Percentiles rank a stretch among this genome's conserved stretches.
Evolutionary conservation across 306 rosid genomes (phyloP).

Genomic region (Macrotyloma uniflorum): DNA sequence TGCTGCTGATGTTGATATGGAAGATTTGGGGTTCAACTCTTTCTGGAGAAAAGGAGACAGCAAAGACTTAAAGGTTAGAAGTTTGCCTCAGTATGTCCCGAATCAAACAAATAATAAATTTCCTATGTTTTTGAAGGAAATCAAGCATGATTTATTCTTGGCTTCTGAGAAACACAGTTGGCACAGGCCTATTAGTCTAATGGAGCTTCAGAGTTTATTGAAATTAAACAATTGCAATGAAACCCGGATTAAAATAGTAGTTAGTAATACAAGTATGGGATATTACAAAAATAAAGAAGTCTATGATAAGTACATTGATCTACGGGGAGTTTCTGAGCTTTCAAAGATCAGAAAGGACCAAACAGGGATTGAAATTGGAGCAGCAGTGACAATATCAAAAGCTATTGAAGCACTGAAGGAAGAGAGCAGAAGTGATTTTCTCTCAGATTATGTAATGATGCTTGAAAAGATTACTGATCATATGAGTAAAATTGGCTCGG

Average conservation of each 20-base stretch:
- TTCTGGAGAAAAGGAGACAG: constrained; percentile 74
- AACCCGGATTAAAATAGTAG: constrained; percentile 50
- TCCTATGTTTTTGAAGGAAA: constrained; percentile 72
- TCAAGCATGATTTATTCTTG: constrained; percentile 39
- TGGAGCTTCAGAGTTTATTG: constrained; percentile 38
- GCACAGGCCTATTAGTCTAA: constrained; percentile 39
- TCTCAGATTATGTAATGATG: constrained; percentile 50
- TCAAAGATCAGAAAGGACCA: constrained; percentile 54
- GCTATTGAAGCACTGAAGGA: constrained; percentile 62
- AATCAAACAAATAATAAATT: constrained; percentile 45
- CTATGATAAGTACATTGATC: constrained; percentile 64
- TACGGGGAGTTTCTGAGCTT: constrained; percentile 59
- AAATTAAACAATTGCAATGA: constrained; percentile 16
- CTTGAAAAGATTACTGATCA: constrained; percentile 60
- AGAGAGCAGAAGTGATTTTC: constrained; percentile 26
- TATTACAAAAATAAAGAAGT: constrained; percentile 66
- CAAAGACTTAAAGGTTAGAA: constrained; percentile 48
- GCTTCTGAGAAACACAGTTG: constrained; percentile 38
- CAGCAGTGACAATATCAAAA: constrained; percentile 66
- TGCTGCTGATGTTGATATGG: constrained; percentile 80
- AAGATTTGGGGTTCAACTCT: constrained; percentile 85
- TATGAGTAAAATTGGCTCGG: constrained; percentile 67
- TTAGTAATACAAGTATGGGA: constrained; percentile 72
- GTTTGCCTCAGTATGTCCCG: constrained; percentile 56
- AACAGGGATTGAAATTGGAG: constrained; percentile 71